A percentile compares a stretch with the other conserved stretches of the same genome.
phyloP scores from a whole-genome alignment of 1,139 yeast genomes.

The Martiniozyma asiatica region DNA sequence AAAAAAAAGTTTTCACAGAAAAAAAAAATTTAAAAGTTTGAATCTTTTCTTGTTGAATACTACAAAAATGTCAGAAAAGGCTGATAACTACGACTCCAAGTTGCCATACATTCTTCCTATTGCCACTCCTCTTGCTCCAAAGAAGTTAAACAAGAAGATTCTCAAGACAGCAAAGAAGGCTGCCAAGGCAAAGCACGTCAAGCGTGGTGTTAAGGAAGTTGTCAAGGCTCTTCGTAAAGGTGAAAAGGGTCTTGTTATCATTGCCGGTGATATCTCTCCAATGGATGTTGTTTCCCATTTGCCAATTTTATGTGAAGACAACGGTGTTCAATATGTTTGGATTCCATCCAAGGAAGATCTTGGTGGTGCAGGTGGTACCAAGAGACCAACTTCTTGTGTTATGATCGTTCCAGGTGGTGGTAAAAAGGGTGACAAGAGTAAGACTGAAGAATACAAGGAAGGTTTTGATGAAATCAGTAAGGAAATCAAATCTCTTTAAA shows the following conservation, averaged over 20 bases:
- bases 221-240: constrained; percentile 97
- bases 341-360: constrained; percentile 96
- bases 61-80: constrained; percentile 12
- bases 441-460: constrained; percentile 83
- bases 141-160: constrained; percentile 89
- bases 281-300: constrained; percentile 94
- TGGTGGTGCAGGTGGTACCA: constrained; percentile 98
- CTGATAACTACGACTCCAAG: constrained; percentile 83
- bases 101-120: constrained; percentile 84
- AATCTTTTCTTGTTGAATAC: too few species aligned
- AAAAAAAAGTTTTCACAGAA: too few species aligned
- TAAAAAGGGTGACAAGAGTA: constrained; percentile 65
- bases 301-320: constrained; percentile 95
- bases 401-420: constrained; percentile 97
- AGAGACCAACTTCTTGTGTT: constrained; percentile 97
- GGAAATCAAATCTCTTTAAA: constrained; percentile 52
- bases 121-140: constrained; percentile 91
- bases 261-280: constrained; percentile 98
- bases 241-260: constrained; percentile 88
- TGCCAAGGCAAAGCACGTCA: constrained; percentile 94
- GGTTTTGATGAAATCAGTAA: constrained; percentile 86
- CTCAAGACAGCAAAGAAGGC: constrained; percentile 95
- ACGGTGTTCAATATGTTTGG: constrained; percentile 79
- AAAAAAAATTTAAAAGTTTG: too few species aligned
- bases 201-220: constrained; percentile 97